Evolutionary conservation across 495 filamentous ascomycete genomes (phyloP).

Genomic region (Chaetomium fimeti): DNA sequence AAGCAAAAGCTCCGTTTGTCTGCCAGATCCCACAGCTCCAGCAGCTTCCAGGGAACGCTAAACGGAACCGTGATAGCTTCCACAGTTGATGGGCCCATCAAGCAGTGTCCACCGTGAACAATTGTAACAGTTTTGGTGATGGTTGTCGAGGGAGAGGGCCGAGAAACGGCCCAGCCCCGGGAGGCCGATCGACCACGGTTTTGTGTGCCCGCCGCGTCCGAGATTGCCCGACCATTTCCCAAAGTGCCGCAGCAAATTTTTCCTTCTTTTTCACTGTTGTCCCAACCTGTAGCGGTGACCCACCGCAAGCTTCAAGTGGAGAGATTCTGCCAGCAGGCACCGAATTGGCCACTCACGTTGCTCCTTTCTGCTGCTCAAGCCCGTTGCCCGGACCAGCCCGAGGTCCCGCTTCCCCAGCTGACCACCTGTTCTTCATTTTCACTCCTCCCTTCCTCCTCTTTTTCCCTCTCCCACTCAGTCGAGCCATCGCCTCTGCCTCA

Average conservation of each 20-base stretch:
- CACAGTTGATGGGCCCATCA: conserved; percentile 10
- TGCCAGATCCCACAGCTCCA: conserved; percentile 16
- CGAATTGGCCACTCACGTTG: conserved; percentile 39
- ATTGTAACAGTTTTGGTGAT: neutral
- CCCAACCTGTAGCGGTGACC: conserved; percentile 28
- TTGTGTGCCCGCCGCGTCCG: conserved; percentile 23
- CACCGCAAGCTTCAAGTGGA: conserved; percentile 35
- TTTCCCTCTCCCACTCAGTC: conserved; percentile 44
- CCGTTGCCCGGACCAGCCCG: conserved; percentile 43
- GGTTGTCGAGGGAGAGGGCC: neutral
- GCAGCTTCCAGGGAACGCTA: conserved; percentile 13
- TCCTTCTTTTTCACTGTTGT: conserved; percentile 18
- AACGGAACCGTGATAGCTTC: conserved; percentile 18
- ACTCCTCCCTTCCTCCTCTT: conserved; percentile 39
- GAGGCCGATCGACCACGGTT: conserved; percentile 19
- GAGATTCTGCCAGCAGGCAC: conserved; percentile 25
- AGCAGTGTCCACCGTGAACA: conserved; percentile 14
- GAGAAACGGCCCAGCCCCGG: conserved; percentile 7
- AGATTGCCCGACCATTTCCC: conserved; percentile 32
- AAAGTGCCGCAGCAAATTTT: conserved; percentile 35
- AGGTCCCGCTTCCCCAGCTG: conserved; percentile 36
- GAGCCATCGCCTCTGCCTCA: conserved; percentile 34
- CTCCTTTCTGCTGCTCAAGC: conserved; percentile 27
- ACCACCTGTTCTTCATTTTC: conserved; percentile 37
- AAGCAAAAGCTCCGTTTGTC: conserved; percentile 17